Conservation (phyloP, 768 basidiomycete species). For the Chlorophyllum brunneum region DNA sequence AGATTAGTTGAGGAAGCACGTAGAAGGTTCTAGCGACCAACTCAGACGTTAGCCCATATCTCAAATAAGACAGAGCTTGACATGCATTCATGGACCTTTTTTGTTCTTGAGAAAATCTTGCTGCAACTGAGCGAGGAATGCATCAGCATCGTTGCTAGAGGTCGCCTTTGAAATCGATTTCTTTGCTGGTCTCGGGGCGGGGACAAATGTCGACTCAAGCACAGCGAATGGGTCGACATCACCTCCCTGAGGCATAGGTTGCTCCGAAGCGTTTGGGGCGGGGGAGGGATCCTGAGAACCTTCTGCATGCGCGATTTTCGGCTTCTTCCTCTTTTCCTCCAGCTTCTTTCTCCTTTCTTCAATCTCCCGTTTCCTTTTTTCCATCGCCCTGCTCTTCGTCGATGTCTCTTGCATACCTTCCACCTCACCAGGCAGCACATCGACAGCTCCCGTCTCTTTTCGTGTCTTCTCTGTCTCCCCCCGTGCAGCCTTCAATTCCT, state of each 20-base stretch:
- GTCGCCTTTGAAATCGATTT: slow-evolving; percentile 13
- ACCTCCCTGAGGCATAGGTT: background rate
- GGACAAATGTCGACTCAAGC: slow-evolving; percentile 36
- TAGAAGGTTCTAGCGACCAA: background rate
- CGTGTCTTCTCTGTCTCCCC: slow-evolving; percentile 67
- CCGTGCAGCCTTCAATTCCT: slow-evolving; percentile 63
- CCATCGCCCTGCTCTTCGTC: slow-evolving; percentile 51
- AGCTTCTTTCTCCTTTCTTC: slow-evolving; percentile 62
- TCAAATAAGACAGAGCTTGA: background rate
- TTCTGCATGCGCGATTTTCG: slow-evolving; percentile 14
- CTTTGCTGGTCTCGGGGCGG: slow-evolving; percentile 18
- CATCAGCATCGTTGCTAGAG: slow-evolving; percentile 45
- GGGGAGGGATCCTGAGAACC: slow-evolving; percentile 4
- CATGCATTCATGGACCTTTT: slow-evolving; percentile 14
- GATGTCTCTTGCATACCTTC: slow-evolving; percentile 62
- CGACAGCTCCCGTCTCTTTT: slow-evolving; percentile 55
- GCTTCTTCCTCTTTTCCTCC: slow-evolving; percentile 66
- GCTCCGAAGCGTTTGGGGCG: background rate
- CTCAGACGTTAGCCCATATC: background rate
- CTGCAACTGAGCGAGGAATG: slow-evolving; percentile 64
- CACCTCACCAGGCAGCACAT: slow-evolving; percentile 64
- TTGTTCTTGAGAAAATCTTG: slow-evolving; percentile 44
- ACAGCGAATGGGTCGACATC: slow-evolving; percentile 46
- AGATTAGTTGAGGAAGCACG: slow-evolving; percentile 37
- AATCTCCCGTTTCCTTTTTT: slow-evolving; percentile 71